phyloP scores from a whole-genome alignment of 345 rosid species.

The Chamaenerion angustifolium region DNA sequence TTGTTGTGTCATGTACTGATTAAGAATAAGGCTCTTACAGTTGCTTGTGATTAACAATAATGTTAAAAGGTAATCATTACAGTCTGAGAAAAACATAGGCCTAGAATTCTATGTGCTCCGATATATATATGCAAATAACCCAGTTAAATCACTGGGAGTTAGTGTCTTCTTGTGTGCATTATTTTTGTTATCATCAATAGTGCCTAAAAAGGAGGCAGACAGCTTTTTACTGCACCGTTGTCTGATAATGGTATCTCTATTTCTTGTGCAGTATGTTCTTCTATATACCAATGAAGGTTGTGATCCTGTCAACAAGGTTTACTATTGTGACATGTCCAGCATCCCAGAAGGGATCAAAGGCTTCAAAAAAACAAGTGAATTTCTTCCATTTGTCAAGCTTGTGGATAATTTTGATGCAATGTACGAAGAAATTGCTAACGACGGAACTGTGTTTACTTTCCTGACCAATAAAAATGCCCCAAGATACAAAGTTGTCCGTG shows the following conservation, averaged over 20 bases:
- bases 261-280: slow-evolving; percentile 54
- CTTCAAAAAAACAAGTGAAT: slow-evolving; percentile 24
- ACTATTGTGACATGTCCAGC: slow-evolving; percentile 58
- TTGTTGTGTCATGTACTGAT: no score
- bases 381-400: slow-evolving; percentile 70
- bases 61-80: no score
- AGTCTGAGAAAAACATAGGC: no score
- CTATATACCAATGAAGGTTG: slow-evolving; percentile 38
- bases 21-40: no score
- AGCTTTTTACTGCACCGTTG: no score
- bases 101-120: no score
- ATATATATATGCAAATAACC: no score
- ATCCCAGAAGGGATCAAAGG: slow-evolving; percentile 29
- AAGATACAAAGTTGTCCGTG: slow-evolving; percentile 67
- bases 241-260: not conserved
- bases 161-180: no score
- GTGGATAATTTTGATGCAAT: slow-evolving; percentile 55
- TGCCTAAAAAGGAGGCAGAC: no score
- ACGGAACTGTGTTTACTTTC: slow-evolving; percentile 59
- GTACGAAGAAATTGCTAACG: slow-evolving; percentile 55
- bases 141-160: no score
- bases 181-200: no score
- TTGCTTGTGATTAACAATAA: no score
- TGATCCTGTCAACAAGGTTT: slow-evolving; percentile 78
- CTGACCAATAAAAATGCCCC: slow-evolving; percentile 78